Percentiles rank a stretch among this genome's conserved stretches.
phyloP scores from a whole-genome alignment of 371 early-diverging fungal species.

The Apophysomyces variabilis region DNA sequence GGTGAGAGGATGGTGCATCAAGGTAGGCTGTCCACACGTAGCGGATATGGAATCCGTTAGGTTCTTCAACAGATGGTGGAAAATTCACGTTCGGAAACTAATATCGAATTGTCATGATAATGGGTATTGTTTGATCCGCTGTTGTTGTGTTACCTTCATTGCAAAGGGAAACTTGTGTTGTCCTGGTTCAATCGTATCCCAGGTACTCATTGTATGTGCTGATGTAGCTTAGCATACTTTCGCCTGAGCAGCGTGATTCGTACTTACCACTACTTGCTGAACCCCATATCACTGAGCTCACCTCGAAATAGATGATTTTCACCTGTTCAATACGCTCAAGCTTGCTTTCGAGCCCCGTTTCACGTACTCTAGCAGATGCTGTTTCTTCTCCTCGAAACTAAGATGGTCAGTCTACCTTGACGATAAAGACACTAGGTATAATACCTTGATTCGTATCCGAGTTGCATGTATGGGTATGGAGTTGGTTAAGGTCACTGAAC shows the following conservation, averaged over 20 bases:
- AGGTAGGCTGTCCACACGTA: slow-evolving; percentile 56
- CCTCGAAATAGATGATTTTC: slow-evolving; percentile 47
- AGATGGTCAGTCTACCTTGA: not conserved
- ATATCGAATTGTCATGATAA: not conserved
- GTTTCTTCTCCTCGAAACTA: slow-evolving; percentile 53
- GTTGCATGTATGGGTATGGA: slow-evolving; percentile 34
- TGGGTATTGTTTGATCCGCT: not conserved
- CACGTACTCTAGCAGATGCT: slow-evolving; percentile 34
- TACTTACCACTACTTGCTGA: slow-evolving; percentile 33
- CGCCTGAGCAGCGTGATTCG: not conserved
- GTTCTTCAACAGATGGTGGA: slow-evolving; percentile 39
- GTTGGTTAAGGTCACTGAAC: slow-evolving; percentile 36
- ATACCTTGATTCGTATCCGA: slow-evolving; percentile 45
- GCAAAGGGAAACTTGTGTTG: slow-evolving; percentile 48
- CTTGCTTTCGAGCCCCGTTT: slow-evolving; percentile 22
- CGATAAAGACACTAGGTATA: too few species aligned
- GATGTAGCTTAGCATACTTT: not conserved
- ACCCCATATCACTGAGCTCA: slow-evolving; percentile 43
- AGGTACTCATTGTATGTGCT: slow-evolving; percentile 21
- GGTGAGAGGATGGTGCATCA: slow-evolving; percentile 41
- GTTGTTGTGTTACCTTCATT: slow-evolving; percentile 40
- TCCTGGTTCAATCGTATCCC: slow-evolving; percentile 38
- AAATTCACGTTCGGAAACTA: slow-evolving; percentile 46
- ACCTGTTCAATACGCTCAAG: slow-evolving; percentile 33
- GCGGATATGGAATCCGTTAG: slow-evolving; percentile 33